These are phyloP conservation scores for Alternaria sp. DNA, from an alignment of 2,329 filamentous ascomycete species.

Conservation along the genomic window DNA sequence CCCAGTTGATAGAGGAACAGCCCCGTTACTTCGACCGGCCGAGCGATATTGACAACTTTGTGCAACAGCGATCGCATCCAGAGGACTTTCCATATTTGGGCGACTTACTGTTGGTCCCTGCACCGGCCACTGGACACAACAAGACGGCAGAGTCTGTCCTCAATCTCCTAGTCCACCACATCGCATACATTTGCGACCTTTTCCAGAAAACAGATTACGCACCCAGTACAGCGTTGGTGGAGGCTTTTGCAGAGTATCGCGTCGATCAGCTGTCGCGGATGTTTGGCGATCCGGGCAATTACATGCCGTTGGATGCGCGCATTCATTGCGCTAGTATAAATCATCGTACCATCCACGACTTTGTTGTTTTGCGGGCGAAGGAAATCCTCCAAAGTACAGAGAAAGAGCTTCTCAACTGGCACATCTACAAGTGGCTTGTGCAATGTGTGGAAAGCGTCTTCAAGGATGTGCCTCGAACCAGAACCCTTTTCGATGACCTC, in stretches of 20 bases:
- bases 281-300: neutral
- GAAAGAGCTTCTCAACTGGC: neutral
- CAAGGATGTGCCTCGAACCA: neutral
- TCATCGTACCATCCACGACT: neutral
- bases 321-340: neutral
- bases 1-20: neutral
- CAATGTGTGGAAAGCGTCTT: neutral
- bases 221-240: neutral
- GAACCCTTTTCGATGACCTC: neutral
- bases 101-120: neutral
- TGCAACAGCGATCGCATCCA: neutral
- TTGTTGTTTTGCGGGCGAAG: neutral
- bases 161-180: neutral
- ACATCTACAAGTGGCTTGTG: neutral
- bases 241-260: neutral
- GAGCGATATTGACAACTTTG: neutral
- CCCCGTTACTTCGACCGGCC: neutral
- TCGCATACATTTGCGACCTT: neutral
- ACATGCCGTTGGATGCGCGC: neutral
- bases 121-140: neutral
- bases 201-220: neutral
- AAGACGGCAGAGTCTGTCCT: neutral
- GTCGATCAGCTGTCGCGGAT: neutral
- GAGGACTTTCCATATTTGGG: neutral
- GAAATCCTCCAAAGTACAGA: neutral